Evolutionary conservation across 768 basidiomycete species (phyloP).

Genomic region (Suillus alpinus): DNA sequence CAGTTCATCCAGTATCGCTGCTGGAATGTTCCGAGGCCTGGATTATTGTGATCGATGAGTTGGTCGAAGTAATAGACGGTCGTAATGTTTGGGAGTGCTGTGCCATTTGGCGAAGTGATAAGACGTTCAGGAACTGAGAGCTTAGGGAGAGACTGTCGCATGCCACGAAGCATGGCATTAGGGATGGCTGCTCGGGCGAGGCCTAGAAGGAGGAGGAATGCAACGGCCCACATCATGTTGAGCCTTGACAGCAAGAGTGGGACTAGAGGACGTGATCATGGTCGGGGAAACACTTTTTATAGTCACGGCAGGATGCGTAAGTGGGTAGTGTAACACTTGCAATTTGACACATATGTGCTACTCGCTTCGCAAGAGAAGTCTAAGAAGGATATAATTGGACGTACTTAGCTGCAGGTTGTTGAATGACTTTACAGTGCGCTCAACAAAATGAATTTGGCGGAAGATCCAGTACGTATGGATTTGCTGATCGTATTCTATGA

Average conservation of each 20-base stretch:
- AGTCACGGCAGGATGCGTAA: conserved; percentile 17
- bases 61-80: conserved; percentile 32
- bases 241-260: conserved; percentile 24
- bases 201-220: not conserved
- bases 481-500: not conserved
- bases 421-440: not conserved
- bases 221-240: not conserved
- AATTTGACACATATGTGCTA: not conserved
- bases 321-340: conserved; percentile 17
- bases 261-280: conserved; percentile 25
- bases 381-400: not conserved
- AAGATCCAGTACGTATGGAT: not conserved
- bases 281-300: conserved; percentile 7
- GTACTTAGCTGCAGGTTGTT: not conserved
- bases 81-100: conserved; percentile 20
- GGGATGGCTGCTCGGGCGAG: conserved; percentile 19
- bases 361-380: not conserved
- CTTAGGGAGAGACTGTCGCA: conserved; percentile 12
- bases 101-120: conserved; percentile 22
- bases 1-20: conserved; percentile 73
- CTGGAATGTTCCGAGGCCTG: conserved; percentile 65
- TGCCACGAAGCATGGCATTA: conserved; percentile 19
- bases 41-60: conserved; percentile 46
- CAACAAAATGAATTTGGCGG: not conserved
- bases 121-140: conserved; percentile 11